phyloP scores from a whole-genome alignment of 164 flowering plant genomes.

The Piper longum region DNA sequence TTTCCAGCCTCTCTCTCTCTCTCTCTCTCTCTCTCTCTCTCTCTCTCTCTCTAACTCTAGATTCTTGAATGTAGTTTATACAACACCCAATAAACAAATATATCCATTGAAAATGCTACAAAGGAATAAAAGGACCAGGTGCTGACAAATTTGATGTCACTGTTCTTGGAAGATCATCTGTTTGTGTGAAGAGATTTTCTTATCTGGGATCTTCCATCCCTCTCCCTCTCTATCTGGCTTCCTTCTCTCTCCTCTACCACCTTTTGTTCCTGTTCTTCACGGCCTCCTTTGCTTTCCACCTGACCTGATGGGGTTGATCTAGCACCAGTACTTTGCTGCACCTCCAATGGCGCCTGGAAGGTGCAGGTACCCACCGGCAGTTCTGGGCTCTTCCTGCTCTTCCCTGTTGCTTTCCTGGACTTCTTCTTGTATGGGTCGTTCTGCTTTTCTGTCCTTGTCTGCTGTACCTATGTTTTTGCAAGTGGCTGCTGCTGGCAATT shows the following conservation, averaged over 20 bases:
- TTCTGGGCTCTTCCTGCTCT: constrained; percentile 5
- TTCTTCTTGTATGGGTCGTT: constrained; percentile 4
- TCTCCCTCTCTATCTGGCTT: constrained; percentile 34
- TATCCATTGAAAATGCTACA: constrained; percentile 23
- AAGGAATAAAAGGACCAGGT: constrained; percentile 90
- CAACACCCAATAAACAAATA: background rate
- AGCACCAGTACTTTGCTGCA: constrained; percentile 11
- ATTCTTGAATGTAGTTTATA: no score
- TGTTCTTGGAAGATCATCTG: constrained; percentile 87
- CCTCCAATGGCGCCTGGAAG: constrained; percentile 33
- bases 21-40: no score
- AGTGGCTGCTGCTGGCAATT: constrained; percentile 8
- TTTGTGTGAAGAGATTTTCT: constrained; percentile 60
- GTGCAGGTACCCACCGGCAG: constrained; percentile 23
- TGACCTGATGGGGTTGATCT: constrained; percentile 41
- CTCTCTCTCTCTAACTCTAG: no score
- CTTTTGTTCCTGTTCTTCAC: constrained; percentile 44
- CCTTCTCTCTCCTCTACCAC: constrained; percentile 6
- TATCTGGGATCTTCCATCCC: constrained; percentile 88
- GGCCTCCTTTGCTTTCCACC: constrained; percentile 13
- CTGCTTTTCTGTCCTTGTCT: constrained; percentile 2
- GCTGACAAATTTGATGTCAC: constrained; percentile 99
- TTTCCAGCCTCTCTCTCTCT: no score
- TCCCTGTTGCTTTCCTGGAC: background rate
- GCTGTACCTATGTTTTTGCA: constrained; percentile 7